Evolutionary conservation across 495 filamentous ascomycete species (phyloP), one percentile per base, ranked within the genome.

Genomic region (Filosporella fistucella): DNA sequence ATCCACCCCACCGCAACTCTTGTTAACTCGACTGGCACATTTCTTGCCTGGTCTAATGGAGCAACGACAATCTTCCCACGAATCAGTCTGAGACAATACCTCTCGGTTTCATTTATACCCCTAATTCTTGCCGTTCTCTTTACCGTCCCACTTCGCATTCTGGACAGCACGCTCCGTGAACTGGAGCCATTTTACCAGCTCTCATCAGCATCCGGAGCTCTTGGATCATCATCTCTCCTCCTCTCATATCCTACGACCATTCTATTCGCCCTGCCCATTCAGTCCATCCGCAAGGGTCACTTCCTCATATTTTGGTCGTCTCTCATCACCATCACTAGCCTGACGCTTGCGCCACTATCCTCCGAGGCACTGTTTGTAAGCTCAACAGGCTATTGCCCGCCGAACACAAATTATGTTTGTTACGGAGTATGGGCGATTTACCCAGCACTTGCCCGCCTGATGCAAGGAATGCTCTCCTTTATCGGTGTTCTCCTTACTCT

Each of bases 181-280:
- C 38, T 54, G 37, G 51, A 54, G 30, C 51, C 51, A 4, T 48
- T 48, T 25, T 48, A 54, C 22, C 51, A 54, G 25, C 39, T 54
- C 17, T 14, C 25, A 16, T n/a, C 30, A 23, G 2, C 26, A 5
- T 38, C 32, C 11, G 51, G 51, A 12, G 51, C 44, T 10, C 11
- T 34, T 6, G 51, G 35, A 1, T 24, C 21, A 16, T 37, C 43
- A 10, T 48, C 51, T 10, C 32, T 54, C 6, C 38, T 20, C 14
- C 38, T 54, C 5, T 32, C 47, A 17, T 54, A 54, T 26, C 25
- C 12, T 3, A 42, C 50, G 2, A 23, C 45, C 3, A 14, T 35
- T 14, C 11, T 32, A n/a, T 26, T 47, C 22, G 25, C 24, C 7
- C 17, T 32, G 13, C 44, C 51, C 12, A 48, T 54, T 24, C 36